A percentile compares a stretch with the other conserved stretches of the same genome.
Conservation (phyloP, 176 grass and related monocot genomes). For the Oryza australiensis region DNA sequence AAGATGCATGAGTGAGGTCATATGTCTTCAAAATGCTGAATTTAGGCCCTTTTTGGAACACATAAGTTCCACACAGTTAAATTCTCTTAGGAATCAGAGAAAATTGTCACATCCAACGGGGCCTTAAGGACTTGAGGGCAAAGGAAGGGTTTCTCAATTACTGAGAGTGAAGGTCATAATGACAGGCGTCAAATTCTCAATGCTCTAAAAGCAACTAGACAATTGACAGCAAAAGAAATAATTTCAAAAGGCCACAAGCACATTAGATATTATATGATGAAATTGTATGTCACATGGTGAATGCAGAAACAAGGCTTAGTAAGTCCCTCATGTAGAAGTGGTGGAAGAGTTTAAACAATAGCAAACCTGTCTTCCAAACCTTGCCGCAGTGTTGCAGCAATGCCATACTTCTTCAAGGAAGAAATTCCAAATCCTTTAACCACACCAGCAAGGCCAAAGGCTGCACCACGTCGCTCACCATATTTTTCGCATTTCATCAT, state of each 20-base stretch:
- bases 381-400: constrained; percentile 64
- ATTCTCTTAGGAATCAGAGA: not conserved
- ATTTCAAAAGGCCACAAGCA: not conserved
- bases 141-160: constrained; percentile 3
- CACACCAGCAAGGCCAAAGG: constrained; percentile 95
- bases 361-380: constrained; percentile 78
- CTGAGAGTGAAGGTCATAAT: not conserved
- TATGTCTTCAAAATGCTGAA: not conserved
- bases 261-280: constrained; percentile 12
- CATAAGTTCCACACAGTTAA: not conserved
- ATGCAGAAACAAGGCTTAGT: constrained; percentile 17
- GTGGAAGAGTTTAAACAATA: constrained; percentile 21
- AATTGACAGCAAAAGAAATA: not conserved
- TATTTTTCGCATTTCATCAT: constrained; percentile 96
- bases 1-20: not conserved
- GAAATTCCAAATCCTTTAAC: constrained; percentile 94
- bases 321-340: constrained; percentile 2
- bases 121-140: not conserved
- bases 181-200: not conserved
- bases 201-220: not conserved
- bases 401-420: constrained; percentile 91
- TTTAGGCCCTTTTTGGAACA: not conserved
- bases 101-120: not conserved
- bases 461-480: constrained; percentile 89
- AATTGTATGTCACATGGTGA: constrained; percentile 21